Percentiles rank a stretch among this genome's conserved stretches.
Conservation (phyloP, 306 rosid species). For the Dryas octopetala region DNA sequence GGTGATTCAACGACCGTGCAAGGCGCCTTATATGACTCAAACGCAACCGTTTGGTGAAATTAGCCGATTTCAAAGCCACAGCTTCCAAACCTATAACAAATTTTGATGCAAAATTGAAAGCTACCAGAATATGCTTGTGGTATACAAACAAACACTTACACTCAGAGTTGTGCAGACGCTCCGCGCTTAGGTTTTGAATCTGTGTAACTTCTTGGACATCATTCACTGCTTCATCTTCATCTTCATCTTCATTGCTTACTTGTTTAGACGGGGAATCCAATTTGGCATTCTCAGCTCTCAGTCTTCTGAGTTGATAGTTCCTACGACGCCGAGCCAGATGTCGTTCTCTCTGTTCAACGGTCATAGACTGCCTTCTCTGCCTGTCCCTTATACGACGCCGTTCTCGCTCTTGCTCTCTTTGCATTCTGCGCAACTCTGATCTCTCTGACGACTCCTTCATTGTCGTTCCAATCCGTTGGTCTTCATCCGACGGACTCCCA, state of each 20-base stretch:
- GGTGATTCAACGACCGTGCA: slow-evolving; percentile 43
- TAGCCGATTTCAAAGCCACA: slow-evolving; percentile 26
- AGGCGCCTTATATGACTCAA: slow-evolving; percentile 54
- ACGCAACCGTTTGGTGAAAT: slow-evolving; percentile 34
- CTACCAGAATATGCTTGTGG: background rate
- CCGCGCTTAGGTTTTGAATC: background rate
- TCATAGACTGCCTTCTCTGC: slow-evolving; percentile 80
- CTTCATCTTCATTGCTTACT: slow-evolving; percentile 23
- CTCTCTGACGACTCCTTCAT: slow-evolving; percentile 51
- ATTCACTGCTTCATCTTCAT: slow-evolving; percentile 36
- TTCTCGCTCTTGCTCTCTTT: slow-evolving; percentile 70
- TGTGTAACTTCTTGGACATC: slow-evolving; percentile 4
- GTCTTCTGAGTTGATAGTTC: slow-evolving; percentile 71
- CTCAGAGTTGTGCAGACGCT: background rate
- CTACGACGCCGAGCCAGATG: slow-evolving; percentile 85
- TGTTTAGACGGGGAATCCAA: slow-evolving; percentile 29
- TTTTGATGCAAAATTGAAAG: background rate
- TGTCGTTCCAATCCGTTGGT: slow-evolving; percentile 6
- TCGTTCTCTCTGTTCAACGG: slow-evolving; percentile 72
- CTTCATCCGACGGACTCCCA: slow-evolving; percentile 9
- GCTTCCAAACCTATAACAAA: slow-evolving; percentile 41
- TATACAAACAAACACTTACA: background rate
- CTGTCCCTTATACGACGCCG: slow-evolving; percentile 75
- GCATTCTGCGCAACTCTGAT: slow-evolving; percentile 42
- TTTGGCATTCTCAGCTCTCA: slow-evolving; percentile 50